These are phyloP conservation scores for Lycium barbarum DNA, from an alignment of 257 asterid genomes.

Conservation along the genomic window DNA sequence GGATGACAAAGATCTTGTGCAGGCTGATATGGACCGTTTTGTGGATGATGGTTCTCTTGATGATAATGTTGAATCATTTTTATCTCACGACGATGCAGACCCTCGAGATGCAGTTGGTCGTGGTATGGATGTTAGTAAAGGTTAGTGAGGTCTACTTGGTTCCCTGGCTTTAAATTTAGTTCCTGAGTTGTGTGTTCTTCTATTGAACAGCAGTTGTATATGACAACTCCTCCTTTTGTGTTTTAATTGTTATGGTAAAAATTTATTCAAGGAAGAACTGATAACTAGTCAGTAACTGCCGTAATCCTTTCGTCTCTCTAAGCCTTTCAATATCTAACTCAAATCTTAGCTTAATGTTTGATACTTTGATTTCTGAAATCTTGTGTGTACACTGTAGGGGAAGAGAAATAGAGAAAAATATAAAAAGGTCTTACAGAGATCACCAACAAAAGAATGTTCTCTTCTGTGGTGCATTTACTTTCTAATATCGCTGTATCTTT, in stretches of 20 bases:
- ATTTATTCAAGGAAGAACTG: not conserved
- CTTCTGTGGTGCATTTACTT: conserved; percentile 21
- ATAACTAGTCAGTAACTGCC: not conserved
- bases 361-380: not conserved
- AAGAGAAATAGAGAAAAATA: not conserved
- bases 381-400: not conserved
- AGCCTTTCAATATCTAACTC: conserved; percentile 9
- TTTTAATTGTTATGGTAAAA: not conserved
- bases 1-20: conserved; percentile 95
- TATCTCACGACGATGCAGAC: conserved; percentile 90
- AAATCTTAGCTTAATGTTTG: conserved; percentile 3
- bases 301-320: not conserved
- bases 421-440: not conserved
- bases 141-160: conserved; percentile 42
- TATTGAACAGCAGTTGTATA: not conserved
- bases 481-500: not conserved
- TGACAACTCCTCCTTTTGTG: not conserved
- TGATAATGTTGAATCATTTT: conserved; percentile 92
- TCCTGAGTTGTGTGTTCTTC: not conserved
- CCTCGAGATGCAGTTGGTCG: conserved; percentile 90
- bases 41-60: conserved; percentile 92
- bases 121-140: conserved; percentile 92
- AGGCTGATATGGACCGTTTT: conserved; percentile 95
- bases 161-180: not conserved
- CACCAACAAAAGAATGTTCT: not conserved